Base-by-base conservation (phyloP, 805 yeast species). In the Candida gorgasii region DNA sequence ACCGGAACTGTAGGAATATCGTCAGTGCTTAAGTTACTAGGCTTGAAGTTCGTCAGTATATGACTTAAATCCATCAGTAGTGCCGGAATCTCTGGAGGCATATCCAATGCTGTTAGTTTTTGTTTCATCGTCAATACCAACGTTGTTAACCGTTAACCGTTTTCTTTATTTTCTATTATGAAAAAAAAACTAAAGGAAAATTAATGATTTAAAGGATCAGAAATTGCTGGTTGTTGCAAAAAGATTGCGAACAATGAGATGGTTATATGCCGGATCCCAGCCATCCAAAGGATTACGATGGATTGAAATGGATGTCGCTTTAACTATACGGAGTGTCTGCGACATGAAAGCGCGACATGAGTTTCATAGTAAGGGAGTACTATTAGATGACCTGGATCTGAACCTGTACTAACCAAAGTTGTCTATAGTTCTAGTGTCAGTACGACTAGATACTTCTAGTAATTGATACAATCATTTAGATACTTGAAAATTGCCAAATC, bases 1-100 rank as follows among this genome's bases (percentile, higher is more conserved):
- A 49, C 42, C 1, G 52, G 53, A 13, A 49, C 16, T 7, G 40
- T 47, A 7, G 72, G 73, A 9, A 69, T 53, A 30, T 67, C 72
- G 9, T 47, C 52, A 4, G 49, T 31, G 2, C 54, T 45, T 39
- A 47, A 50, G 8, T 46, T 47, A 9, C 61, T 60, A 2, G 70
- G 69, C 37, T 51, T 46, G 46, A 54, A 64, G 1, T 63, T 44
- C 15, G 47, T 48, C 7, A 62, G 54, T 8, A 67, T 72, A 27
- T 53, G 50, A 8, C 55, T 42, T 15, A 64, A 41, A 45, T 67
- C 72, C 14, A 55, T 36, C 29, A 47, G 51, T 16, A 43, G 43
- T 5, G 62, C 62, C 1, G 69, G 62, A 11, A 54, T 41, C 19
- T 55, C 42, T 33, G 42, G 39, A 9, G 70, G 69, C 19, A 37